phyloP scores from a whole-genome alignment of 148 eudicot genomes.

The Camellia lanceoleosa region DNA sequence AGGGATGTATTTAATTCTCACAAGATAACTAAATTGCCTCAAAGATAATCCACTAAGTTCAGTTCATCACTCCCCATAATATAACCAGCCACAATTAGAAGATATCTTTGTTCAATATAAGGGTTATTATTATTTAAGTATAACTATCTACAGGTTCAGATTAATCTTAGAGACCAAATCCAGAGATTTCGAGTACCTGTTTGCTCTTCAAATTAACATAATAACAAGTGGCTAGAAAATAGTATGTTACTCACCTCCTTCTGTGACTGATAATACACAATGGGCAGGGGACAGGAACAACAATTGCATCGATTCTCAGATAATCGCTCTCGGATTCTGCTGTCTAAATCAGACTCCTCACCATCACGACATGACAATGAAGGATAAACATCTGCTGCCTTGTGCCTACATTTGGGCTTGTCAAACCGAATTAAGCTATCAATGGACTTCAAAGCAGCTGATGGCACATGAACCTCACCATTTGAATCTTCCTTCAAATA shows the following conservation, averaged over 20 bases:
- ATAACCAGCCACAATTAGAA: background rate
- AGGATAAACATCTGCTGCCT: constrained; percentile 55
- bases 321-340: constrained; percentile 63
- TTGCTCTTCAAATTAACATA: background rate
- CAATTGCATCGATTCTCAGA: constrained; percentile 63
- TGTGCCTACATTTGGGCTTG: constrained; percentile 70
- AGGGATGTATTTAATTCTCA: background rate
- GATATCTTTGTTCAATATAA: background rate
- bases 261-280: constrained; percentile 67
- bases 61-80: background rate
- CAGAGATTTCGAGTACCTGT: background rate
- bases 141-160: background rate
- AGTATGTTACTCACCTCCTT: constrained; percentile 60
- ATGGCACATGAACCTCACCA: constrained; percentile 86
- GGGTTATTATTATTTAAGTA: background rate
- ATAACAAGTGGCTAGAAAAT: constrained; percentile 3
- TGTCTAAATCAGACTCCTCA: constrained; percentile 62
- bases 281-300: constrained; percentile 60
- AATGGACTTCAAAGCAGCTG: constrained; percentile 73
- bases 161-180: background rate
- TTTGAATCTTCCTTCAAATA: constrained; percentile 64
- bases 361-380: constrained; percentile 39
- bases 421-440: constrained; percentile 88
- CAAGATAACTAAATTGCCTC: background rate
- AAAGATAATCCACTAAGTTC: background rate